phyloP scores from a whole-genome alignment of 2,329 filamentous ascomycete genomes.

The Ceratocystis diversiconidia region DNA sequence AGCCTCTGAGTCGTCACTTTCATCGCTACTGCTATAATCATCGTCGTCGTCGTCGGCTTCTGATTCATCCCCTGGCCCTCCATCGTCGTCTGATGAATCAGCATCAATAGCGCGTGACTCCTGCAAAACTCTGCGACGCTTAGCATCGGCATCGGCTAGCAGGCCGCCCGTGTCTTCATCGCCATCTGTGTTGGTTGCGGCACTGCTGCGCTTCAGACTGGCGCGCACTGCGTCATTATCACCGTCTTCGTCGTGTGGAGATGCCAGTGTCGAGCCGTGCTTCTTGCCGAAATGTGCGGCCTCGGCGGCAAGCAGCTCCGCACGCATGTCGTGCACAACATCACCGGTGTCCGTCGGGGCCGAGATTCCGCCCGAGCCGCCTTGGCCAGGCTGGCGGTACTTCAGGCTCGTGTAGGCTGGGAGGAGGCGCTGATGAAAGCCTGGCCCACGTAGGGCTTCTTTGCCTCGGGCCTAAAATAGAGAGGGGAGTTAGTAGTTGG shows the following conservation, averaged over 20 bases:
- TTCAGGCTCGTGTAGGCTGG: constrained; percentile 91
- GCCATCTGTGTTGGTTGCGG: constrained; percentile 39
- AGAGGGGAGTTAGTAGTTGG: background rate
- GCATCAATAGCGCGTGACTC: constrained; percentile 82
- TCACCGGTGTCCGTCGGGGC: constrained; percentile 34
- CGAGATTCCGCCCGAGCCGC: constrained; percentile 47
- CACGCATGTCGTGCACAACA: constrained; percentile 60
- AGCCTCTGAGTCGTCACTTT: constrained; percentile 70
- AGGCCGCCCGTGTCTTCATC: constrained; percentile 26
- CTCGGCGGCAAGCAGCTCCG: constrained; percentile 81
- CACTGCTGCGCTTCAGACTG: constrained; percentile 20
- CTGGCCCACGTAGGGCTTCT: constrained; percentile 81
- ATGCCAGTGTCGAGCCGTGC: constrained; percentile 43
- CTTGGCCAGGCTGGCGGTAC: constrained; percentile 73
- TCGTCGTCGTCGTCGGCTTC: constrained; percentile 33
- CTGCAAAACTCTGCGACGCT: constrained; percentile 73
- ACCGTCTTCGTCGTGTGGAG: constrained; percentile 34
- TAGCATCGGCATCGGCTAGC: constrained; percentile 57
- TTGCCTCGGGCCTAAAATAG: constrained; percentile 64
- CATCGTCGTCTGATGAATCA: constrained; percentile 47
- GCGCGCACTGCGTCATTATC: constrained; percentile 31
- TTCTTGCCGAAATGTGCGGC: constrained; percentile 76
- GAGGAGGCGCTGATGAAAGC: constrained; percentile 90
- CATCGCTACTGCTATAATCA: constrained; percentile 23
- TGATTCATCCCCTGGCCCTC: constrained; percentile 20